A percentile compares a stretch with the other conserved stretches of the same genome.
These are phyloP conservation scores for Cucumis hystrix DNA, from an alignment of 306 rosid genomes.

Conservation along the genomic window DNA sequence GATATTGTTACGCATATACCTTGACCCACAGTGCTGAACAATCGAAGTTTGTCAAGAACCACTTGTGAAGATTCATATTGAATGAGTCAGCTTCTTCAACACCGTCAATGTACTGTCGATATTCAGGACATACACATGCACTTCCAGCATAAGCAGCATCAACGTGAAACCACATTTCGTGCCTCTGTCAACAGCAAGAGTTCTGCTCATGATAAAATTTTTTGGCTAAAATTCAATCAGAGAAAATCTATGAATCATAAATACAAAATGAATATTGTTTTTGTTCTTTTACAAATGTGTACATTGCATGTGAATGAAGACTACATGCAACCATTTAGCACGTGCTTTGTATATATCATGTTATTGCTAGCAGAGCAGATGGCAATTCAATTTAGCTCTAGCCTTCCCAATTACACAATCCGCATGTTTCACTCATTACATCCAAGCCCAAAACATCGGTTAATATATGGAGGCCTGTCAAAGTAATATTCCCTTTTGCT, in stretches of 20 bases:
- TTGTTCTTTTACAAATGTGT: not conserved
- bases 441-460: not conserved
- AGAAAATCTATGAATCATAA: not conserved
- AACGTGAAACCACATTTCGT: conserved; percentile 78
- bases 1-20: conserved; percentile 31
- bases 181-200: conserved; percentile 26
- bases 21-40: conserved; percentile 92
- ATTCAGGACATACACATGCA: conserved; percentile 91
- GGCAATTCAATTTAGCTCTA: not conserved
- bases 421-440: not conserved
- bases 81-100: conserved; percentile 88
- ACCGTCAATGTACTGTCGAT: conserved; percentile 67
- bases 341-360: not conserved
- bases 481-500: not conserved
- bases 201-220: not conserved
- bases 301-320: not conserved
- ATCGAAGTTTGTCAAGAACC: conserved; percentile 88
- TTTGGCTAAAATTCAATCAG: not conserved
- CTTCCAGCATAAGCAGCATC: conserved; percentile 99
- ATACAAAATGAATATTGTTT: not conserved
- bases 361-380: not conserved
- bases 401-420: not conserved
- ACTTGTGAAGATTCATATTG: conserved; percentile 92
- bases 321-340: not conserved
- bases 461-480: not conserved